phyloP scores from a whole-genome alignment of 1,284 basidiomycete genomes.

The Sphagnurus paluster region DNA sequence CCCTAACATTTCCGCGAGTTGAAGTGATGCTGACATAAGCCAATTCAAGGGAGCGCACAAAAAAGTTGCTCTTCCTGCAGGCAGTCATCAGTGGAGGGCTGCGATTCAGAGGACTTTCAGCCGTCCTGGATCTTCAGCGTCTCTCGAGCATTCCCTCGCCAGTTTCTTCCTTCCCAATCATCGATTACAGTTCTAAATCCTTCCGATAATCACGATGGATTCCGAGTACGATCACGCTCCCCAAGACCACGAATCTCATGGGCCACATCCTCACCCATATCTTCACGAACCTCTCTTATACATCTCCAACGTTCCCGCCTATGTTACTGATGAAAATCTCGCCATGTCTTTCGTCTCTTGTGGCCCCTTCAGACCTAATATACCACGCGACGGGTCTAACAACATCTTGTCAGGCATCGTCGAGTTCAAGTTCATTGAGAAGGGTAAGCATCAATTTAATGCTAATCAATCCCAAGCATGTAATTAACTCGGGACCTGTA shows the following conservation, averaged over 20 bases:
- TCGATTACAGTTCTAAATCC: slow-evolving; percentile 17
- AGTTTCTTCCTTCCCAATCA: slow-evolving; percentile 13
- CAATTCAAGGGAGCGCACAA: background rate
- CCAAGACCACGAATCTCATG: slow-evolving; percentile 31
- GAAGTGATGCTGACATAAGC: slow-evolving; percentile 14
- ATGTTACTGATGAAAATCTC: slow-evolving; percentile 72
- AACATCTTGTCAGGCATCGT: slow-evolving; percentile 64
- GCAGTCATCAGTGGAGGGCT: slow-evolving; percentile 16
- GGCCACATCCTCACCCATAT: slow-evolving; percentile 64
- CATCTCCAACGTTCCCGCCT: slow-evolving; percentile 70
- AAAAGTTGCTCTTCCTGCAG: slow-evolving; percentile 9
- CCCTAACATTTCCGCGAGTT: background rate
- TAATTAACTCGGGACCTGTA: slow-evolving; percentile 30
- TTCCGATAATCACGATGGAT: slow-evolving; percentile 35
- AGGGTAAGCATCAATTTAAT: slow-evolving; percentile 49
- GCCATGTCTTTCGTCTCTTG: slow-evolving; percentile 69
- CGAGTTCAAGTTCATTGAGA: slow-evolving; percentile 77
- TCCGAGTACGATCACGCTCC: slow-evolving; percentile 29
- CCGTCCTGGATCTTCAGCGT: slow-evolving; percentile 15
- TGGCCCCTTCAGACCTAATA: slow-evolving; percentile 77
- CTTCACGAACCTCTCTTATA: slow-evolving; percentile 78
- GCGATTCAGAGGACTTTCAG: slow-evolving; percentile 13
- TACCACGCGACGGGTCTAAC: slow-evolving; percentile 58
- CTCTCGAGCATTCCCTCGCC: no score
- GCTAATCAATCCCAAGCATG: background rate